Base-by-base conservation (phyloP, 2,329 filamentous ascomycete genomes). In the Hymenoscyphus infarciens region DNA sequence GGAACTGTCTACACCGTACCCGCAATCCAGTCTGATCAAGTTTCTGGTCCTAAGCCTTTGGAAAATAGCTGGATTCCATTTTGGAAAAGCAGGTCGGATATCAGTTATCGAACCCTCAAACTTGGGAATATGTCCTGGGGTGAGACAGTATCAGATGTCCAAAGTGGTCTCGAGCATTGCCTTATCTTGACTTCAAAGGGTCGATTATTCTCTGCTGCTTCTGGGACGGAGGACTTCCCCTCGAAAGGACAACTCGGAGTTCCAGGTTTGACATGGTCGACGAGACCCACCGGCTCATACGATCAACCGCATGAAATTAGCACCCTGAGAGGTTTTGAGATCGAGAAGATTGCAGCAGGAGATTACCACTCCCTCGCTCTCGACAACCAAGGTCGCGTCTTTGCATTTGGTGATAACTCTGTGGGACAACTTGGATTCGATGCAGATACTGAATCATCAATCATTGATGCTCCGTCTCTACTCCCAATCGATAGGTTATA, bases 341-440 rank as follows among this genome's bases (percentile, higher is more conserved):
- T 95, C 55, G 77, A 80, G 5, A 83, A 90, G 67, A 88, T 98
- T 63, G 93, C 94, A 1, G 80, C 91, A 1, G 95, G 95, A 27
- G 92, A 97, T 73, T 87, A 88, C 68, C 95, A 99, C 77, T 96
- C 92, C 3, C 78, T 96, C 1, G 90, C 87, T 0, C 81, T 92
- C 16, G 91, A 94, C 72, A 84, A 84, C 64, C 81, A 88, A 59
- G 94, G 94, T 16, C 85, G 87, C 16, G 83, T 95, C 16, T 97
- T 95, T 75, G 82, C 87, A 6, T 98, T 96, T 77, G 95, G 95
- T 42, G 93, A 98, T 75, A 98, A 98, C 77, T 87, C 87, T 0
- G 84, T 86, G 53, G 95, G 95, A n/a, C 95, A 98, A 75, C 82
- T 98, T 3, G 94, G 94, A n/a, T 87, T 94, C 70, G 86, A 91